Percentiles rank a stretch among this genome's conserved stretches.
Evolutionary conservation across 805 yeast species (phyloP).

Genomic region (Kluyveromyces siamensis): DNA sequence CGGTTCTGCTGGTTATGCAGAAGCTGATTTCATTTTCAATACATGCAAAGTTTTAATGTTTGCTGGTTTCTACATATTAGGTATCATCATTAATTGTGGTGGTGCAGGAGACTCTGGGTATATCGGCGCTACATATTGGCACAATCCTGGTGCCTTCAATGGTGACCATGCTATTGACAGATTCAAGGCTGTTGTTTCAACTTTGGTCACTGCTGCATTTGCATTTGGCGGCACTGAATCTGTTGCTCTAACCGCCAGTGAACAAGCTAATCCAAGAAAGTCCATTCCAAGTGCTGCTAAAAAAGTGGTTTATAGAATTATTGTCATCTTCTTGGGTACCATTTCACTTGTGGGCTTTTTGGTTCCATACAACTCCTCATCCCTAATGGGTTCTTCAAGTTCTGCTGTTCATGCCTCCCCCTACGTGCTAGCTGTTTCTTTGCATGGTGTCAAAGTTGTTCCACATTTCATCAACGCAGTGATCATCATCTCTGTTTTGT

Average conservation of each 20-base stretch:
- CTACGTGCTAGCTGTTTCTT: slow-evolving; percentile 51
- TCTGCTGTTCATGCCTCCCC: slow-evolving; percentile 55
- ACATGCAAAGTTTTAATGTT: slow-evolving; percentile 55
- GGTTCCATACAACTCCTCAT: slow-evolving; percentile 42
- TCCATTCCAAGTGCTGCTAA: slow-evolving; percentile 50
- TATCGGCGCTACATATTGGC: slow-evolving; percentile 44
- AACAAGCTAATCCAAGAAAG: slow-evolving; percentile 44
- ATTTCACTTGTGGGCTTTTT: slow-evolving; percentile 40
- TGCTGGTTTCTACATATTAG: slow-evolving; percentile 48
- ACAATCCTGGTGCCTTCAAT: slow-evolving; percentile 44
- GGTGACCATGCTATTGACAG: slow-evolving; percentile 32
- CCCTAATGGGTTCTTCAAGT: slow-evolving; percentile 35
- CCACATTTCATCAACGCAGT: slow-evolving; percentile 71
- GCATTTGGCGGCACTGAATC: slow-evolving; percentile 56
- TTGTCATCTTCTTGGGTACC: slow-evolving; percentile 40
- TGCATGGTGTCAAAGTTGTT: slow-evolving; percentile 53
- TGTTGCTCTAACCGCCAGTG: slow-evolving; percentile 51
- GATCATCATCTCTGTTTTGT: slow-evolving; percentile 58
- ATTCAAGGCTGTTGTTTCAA: slow-evolving; percentile 46
- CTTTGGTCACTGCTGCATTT: slow-evolving; percentile 49
- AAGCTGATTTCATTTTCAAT: slow-evolving; percentile 58
- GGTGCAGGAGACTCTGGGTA: slow-evolving; percentile 36
- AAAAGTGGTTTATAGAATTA: slow-evolving; percentile 47
- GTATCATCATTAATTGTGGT: slow-evolving; percentile 36
- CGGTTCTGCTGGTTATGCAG: slow-evolving; percentile 53